A percentile compares a stretch with the other conserved stretches of the same genome.
Conservation (phyloP, 352 stramenopile species). For the Phytophthora constricta region DNA sequence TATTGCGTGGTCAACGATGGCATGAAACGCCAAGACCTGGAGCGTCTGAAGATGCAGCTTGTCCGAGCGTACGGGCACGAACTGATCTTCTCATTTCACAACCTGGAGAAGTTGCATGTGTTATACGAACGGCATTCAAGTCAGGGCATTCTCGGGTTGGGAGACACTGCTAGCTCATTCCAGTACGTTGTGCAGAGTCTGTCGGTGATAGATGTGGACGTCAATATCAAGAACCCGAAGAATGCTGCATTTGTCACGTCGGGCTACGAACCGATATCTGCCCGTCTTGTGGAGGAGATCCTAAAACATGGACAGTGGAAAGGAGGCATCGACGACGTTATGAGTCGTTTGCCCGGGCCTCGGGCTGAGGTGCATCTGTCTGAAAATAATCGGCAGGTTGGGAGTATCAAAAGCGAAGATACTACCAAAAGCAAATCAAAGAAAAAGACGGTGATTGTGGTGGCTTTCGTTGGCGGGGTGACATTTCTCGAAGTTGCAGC, state of each 20-base stretch:
- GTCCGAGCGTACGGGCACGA: conserved; percentile 79
- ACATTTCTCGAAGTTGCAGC: conserved; percentile 79
- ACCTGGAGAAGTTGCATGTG: conserved; percentile 58
- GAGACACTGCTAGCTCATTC: conserved; percentile 32
- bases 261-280: conserved; percentile 75
- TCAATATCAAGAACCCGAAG: conserved; percentile 60
- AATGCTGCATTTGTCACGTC: conserved; percentile 74
- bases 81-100: conserved; percentile 74
- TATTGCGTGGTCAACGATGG: conserved; percentile 64
- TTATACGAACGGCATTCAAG: conserved; percentile 38
- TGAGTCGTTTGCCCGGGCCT: conserved; percentile 61
- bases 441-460: conserved; percentile 64
- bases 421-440: conserved; percentile 29
- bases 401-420: conserved; percentile 2
- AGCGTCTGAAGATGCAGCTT: conserved; percentile 61
- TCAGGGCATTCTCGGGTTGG: conserved; percentile 6
- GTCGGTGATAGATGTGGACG: conserved; percentile 59
- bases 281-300: conserved; percentile 71
- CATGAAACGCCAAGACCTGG: conserved; percentile 38
- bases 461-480: conserved; percentile 75
- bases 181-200: conserved; percentile 38
- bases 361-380: conserved; percentile 56
- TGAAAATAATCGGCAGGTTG: conserved; percentile 18
- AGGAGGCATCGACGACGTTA: conserved; percentile 48
- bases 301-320: conserved; percentile 58